Evolutionary conservation across 2,329 filamentous ascomycete genomes (phyloP).

Genomic region (Magnaporthales sp.): DNA sequence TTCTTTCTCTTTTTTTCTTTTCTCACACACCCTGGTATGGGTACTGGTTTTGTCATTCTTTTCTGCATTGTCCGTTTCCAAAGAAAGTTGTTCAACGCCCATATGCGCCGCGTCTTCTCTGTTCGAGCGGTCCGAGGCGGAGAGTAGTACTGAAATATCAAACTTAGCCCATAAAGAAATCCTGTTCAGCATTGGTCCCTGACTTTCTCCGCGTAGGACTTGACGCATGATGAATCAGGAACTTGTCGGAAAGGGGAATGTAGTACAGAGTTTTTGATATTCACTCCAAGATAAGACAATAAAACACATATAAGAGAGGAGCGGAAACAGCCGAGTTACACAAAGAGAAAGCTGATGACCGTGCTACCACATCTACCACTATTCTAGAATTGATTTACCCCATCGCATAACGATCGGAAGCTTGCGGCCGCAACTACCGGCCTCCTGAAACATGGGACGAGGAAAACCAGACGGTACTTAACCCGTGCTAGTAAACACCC

Average conservation of each 20-base stretch:
- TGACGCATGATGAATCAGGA: not conserved
- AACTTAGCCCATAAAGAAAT: not conserved
- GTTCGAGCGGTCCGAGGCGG: not conserved
- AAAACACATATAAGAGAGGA: no score
- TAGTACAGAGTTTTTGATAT: no score
- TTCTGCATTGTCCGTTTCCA: not conserved
- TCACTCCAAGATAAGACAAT: no score
- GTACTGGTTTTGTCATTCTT: no score
- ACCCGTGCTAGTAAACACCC: not conserved
- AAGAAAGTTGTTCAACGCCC: no score
- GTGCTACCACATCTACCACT: no score
- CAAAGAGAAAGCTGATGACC: no score
- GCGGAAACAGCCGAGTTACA: no score
- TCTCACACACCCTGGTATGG: no score
- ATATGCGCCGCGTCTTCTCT: not conserved
- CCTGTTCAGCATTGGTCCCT: not conserved
- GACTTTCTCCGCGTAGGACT: not conserved
- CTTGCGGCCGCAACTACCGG: not conserved
- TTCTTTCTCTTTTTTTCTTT: not conserved
- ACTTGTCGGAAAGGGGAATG: no score
- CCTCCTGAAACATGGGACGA: not conserved
- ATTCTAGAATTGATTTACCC: no score
- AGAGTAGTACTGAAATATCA: not conserved
- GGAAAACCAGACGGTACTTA: not conserved
- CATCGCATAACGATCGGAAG: not conserved